phyloP scores from a whole-genome alignment of 768 basidiomycete species.

The Lanmaoa rubissima region DNA sequence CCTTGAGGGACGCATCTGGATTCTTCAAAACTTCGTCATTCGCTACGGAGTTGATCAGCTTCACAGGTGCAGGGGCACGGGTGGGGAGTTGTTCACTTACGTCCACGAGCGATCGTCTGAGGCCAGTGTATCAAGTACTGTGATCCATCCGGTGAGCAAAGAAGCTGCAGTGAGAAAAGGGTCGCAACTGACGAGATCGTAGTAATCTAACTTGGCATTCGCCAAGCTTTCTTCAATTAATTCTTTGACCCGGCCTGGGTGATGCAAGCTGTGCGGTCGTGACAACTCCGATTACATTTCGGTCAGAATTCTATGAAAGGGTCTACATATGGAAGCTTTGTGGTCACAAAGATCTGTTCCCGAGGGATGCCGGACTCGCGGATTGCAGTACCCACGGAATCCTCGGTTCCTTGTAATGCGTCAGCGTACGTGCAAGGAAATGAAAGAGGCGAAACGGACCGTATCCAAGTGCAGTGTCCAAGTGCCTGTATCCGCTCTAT shows the following conservation, averaged over 20 bases:
- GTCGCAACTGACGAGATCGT: conserved; percentile 39
- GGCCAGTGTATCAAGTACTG: conserved; percentile 3
- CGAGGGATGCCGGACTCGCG: conserved; percentile 45
- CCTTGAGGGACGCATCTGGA: neutral
- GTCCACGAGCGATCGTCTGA: conserved; percentile 1
- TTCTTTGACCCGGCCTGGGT: conserved; percentile 36
- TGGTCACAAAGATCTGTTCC: conserved; percentile 47
- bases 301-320: neutral
- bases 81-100: neutral
- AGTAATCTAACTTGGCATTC: conserved; percentile 42
- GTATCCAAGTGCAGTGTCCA: conserved; percentile 34
- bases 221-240: conserved; percentile 43
- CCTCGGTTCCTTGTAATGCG: conserved; percentile 36
- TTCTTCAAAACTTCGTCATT: neutral
- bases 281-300: neutral
- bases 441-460: neutral
- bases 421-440: neutral
- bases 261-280: conserved; percentile 9
- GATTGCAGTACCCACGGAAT: conserved; percentile 45
- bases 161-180: neutral
- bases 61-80: neutral
- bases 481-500: conserved; percentile 43
- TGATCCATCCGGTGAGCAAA: neutral
- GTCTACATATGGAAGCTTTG: conserved; percentile 41
- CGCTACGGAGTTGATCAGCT: neutral